phyloP scores from a whole-genome alignment of 2,329 filamentous ascomycete species.

The Dactylonectria macrodidyma region DNA sequence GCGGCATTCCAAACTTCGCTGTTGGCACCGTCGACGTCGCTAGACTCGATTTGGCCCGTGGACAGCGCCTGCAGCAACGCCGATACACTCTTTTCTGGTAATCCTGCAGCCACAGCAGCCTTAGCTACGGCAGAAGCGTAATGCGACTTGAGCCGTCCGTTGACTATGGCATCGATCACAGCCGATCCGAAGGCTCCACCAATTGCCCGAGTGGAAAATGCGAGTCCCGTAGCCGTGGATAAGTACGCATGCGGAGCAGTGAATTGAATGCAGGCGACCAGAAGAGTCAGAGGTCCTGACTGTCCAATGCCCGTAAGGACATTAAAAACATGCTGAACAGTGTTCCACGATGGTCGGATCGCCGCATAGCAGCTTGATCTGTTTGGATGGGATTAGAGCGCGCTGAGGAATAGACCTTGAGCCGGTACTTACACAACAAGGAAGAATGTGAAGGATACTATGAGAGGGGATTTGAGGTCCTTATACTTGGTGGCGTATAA shows the following conservation, averaged over 20 bases:
- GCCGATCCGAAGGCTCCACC: constrained; percentile 23
- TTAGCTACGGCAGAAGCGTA: constrained; percentile 18
- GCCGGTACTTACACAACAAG: constrained; percentile 6
- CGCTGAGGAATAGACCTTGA: background rate
- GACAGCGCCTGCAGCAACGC: constrained; percentile 22
- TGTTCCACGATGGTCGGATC: constrained; percentile 23
- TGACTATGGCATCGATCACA: constrained; percentile 23
- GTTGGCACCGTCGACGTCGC: constrained; percentile 13
- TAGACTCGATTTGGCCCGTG: constrained; percentile 15
- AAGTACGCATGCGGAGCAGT: constrained; percentile 18
- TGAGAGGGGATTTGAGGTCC: constrained; percentile 25
- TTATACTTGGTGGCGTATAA: constrained; percentile 20
- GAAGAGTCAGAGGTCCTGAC: constrained; percentile 18
- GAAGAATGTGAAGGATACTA: constrained; percentile 22
- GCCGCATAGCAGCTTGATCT: constrained; percentile 23
- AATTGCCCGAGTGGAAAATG: constrained; percentile 20
- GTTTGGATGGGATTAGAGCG: background rate
- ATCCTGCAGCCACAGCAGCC: constrained; percentile 12
- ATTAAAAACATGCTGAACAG: constrained; percentile 17
- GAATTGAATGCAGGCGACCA: constrained; percentile 24
- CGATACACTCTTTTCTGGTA: constrained; percentile 24
- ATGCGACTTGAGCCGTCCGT: constrained; percentile 17
- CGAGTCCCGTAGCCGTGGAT: constrained; percentile 18
- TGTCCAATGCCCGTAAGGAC: constrained; percentile 23
- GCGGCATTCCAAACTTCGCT: constrained; percentile 18